Base-by-base conservation (phyloP, 2,329 filamentous ascomycete genomes). In the Dothistroma pini region DNA sequence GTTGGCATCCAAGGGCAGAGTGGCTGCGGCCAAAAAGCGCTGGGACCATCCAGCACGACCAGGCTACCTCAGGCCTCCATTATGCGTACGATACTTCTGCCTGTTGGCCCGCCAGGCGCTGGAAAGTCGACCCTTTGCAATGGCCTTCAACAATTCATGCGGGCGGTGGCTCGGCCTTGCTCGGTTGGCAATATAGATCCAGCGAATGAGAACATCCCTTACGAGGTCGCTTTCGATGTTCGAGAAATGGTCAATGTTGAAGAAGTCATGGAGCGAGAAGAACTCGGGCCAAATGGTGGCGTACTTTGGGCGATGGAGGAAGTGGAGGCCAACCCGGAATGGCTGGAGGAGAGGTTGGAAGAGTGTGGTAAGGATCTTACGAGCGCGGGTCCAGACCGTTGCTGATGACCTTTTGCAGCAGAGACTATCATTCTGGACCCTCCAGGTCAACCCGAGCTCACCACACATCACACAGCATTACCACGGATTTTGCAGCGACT, bases 91-190 rank as follows among this genome's bases (percentile, higher is more conserved):
- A 63, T 74, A 38, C 57, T 74, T 9, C 58, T 74, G 32, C 72
- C 71, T 21, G 70, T 74, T 54, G 95, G 95, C n/a, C 93, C 93
- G 68, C 95, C 95, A 7, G 95, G 95, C 71, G 87, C 92, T 32
- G 95, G 95, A 63, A 99, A 99, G 80, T 97, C 92, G 66, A 99
- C 95, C 8, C 97, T 96, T 75, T 97, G 93, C 81, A 91, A 97
- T 86, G 95, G 95, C 74, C 96, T 99, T 90, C 91, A 97, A 73
- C 95, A 99, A 79, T 99, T 99, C 79, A 89, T 97, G 83, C 89
- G 89, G 67, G 93, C 95, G 65, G 96, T 99, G 74, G 92, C 93
- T 63, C 89, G 95, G 59, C 93, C 96, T 76, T 96, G 91, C 80
- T 96, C 91, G 16, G 87, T 97, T 41, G 91, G 97, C 61, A 99